Conservation (phyloP, 306 rosid species). For the Mimosa bimucronata region DNA sequence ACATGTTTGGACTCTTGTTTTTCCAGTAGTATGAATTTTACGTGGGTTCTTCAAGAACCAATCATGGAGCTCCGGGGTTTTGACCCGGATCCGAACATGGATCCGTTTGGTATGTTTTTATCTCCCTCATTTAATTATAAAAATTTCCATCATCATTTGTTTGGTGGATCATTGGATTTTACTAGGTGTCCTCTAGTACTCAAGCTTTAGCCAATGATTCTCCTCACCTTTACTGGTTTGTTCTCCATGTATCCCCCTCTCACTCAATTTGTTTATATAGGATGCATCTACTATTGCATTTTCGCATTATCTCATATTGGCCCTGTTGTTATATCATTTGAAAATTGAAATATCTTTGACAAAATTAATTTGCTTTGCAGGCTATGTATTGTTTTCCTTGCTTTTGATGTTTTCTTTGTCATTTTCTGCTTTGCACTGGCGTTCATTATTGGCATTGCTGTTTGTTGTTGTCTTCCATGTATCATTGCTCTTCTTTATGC, state of each 20-base stretch:
- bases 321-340: conserved; percentile 19
- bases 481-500: conserved; percentile 93
- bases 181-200: conserved; percentile 89
- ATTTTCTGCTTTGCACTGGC: conserved; percentile 98
- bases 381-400: conserved; percentile 91
- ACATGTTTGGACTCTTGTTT: too few species aligned
- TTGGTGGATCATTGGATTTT: conserved; percentile 99
- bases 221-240: conserved; percentile 92
- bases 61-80: too few species aligned
- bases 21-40: too few species aligned
- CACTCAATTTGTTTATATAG: background rate
- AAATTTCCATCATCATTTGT: too few species aligned
- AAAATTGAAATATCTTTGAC: conserved; percentile 36
- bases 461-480: conserved; percentile 97
- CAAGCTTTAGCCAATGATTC: conserved; percentile 65
- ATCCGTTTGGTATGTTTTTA: too few species aligned
- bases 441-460: conserved; percentile 88
- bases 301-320: conserved; percentile 19
- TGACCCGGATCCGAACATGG: too few species aligned
- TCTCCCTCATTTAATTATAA: too few species aligned
- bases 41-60: too few species aligned
- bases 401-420: conserved; percentile 97
- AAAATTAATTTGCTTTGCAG: conserved; percentile 60
- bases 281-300: conserved; percentile 19
- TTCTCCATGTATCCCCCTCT: conserved; percentile 30